A percentile compares a stretch with the other conserved stretches of the same genome.
phyloP scores from a whole-genome alignment of 2,329 filamentous ascomycete genomes.

The Claviceps citrina region DNA sequence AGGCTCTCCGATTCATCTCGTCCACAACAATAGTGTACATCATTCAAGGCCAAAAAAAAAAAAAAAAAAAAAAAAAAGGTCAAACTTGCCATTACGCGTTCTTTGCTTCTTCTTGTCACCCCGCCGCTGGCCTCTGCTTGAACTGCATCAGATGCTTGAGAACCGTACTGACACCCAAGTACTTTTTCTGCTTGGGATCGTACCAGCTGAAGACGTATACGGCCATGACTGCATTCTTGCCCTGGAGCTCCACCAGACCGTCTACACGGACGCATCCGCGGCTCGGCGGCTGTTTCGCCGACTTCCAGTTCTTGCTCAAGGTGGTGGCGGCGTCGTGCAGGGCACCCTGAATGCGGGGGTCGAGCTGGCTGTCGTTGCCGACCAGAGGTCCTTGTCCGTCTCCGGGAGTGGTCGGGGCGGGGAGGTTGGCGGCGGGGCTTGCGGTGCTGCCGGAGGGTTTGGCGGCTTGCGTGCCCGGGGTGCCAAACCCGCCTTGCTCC shows the following conservation, averaged over 20 bases:
- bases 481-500: constrained; percentile 11
- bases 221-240: constrained; percentile 29
- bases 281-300: constrained; percentile 26
- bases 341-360: constrained; percentile 19
- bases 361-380: constrained; percentile 16
- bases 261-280: constrained; percentile 37
- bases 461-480: constrained; percentile 12
- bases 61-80: not conserved
- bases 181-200: constrained; percentile 37
- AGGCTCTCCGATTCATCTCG: too few species aligned
- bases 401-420: constrained; percentile 12
- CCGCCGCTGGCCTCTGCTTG: constrained; percentile 22
- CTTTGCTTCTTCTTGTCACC: constrained; percentile 8
- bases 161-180: constrained; percentile 25
- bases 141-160: constrained; percentile 28
- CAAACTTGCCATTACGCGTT: not conserved
- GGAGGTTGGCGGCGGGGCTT: constrained; percentile 11
- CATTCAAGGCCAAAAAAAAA: not conserved
- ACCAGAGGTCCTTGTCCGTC: constrained; percentile 15
- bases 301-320: constrained; percentile 31
- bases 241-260: constrained; percentile 38
- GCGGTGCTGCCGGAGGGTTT: constrained; percentile 12
- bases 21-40: not conserved
- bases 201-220: constrained; percentile 39
- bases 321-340: constrained; percentile 20